A percentile compares a stretch with the other conserved stretches of the same genome.
Evolutionary conservation across 768 basidiomycete genomes (phyloP).

Genomic region (Mycena galopus): DNA sequence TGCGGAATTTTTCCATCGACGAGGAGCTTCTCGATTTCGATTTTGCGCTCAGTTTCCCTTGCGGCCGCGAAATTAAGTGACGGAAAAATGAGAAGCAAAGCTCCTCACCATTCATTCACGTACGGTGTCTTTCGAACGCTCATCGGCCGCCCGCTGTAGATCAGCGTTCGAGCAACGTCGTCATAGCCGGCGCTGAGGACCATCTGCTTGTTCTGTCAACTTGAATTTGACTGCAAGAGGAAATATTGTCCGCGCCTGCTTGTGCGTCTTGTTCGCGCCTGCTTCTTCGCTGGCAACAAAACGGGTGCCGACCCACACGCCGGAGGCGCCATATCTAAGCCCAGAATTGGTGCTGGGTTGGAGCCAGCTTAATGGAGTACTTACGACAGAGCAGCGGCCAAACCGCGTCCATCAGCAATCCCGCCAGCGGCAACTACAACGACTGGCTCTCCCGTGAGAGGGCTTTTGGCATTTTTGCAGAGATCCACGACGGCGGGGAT

Average conservation of each 20-base stretch:
- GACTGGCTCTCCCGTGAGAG: slow-evolving; percentile 82
- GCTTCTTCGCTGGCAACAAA: slow-evolving; percentile 89
- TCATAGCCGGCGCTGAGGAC: slow-evolving; percentile 81
- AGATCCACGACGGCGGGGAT: slow-evolving; percentile 87
- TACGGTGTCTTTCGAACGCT: slow-evolving; percentile 87
- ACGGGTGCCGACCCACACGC: slow-evolving; percentile 91
- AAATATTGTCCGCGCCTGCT: too few relatives aligned
- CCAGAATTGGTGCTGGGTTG: not conserved
- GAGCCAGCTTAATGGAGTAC: slow-evolving; percentile 21
- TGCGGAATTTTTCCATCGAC: slow-evolving; percentile 81
- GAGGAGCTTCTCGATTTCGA: slow-evolving; percentile 71
- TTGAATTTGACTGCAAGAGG: too few relatives aligned
- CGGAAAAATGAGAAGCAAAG: not conserved
- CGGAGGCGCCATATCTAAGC: slow-evolving; percentile 81
- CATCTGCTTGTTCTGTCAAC: too few relatives aligned
- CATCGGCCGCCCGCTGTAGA: slow-evolving; percentile 86
- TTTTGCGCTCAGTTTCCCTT: slow-evolving; percentile 73
- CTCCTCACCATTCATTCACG: slow-evolving; percentile 74
- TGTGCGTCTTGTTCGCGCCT: slow-evolving; percentile 81
- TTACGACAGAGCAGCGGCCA: slow-evolving; percentile 81
- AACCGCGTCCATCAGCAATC: slow-evolving; percentile 84
- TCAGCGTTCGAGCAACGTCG: slow-evolving; percentile 76
- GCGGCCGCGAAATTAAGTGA: not conserved
- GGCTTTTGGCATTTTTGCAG: slow-evolving; percentile 77
- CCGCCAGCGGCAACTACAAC: slow-evolving; percentile 89